Base-by-base conservation (phyloP, 75 land plant species). In the Picea glauca region DNA sequence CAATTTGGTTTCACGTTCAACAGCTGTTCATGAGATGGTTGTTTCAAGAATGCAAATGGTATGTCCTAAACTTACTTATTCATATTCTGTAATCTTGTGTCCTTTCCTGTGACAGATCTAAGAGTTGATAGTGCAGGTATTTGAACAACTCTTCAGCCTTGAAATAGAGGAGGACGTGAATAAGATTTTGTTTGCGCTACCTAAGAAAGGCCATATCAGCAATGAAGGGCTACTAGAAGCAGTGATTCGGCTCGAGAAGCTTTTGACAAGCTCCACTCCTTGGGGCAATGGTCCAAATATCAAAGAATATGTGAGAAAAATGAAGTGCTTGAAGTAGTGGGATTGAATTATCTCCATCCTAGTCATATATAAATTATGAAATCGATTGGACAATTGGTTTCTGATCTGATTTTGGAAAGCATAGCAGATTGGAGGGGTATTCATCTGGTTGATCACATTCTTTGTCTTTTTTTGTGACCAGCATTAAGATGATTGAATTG, bases 141-240 rank as follows among this genome's bases (percentile, higher is more conserved):
- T 96, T 77, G 80, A 75, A 72, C 84, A 83, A 62, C 78, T 94
- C 0, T 96, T 86, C 54, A 83, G 80, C 76, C 86, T 96, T 32
- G 90, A 93, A 72, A 83, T 96, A 1, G 95, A 96, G 74, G 98
- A 92, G 79, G 95, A 96, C 70, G 92, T 96, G 66, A 96, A 96
- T 82, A 82, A 86, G 81, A 92, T 96, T 60, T 80, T 96, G 11
- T 91, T 96, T 85, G 99, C 93, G 56, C 83, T 90, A 59, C 80
- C 85, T 58, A 43, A 21, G 21, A 86, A 89, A 12, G 46, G 78
- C 5, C 66, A 59, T 62, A 80, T 70, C 23, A 63, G 54, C 61
- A 82, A 72, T 20, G 84, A 84, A 70, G 60, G 60, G 13, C 74
- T 96, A n/a, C 43, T 83, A 14, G 88, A 89, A 75, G 87, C 86